phyloP scores from a whole-genome alignment of 768 basidiomycete genomes.

The Boletus insuetus region DNA sequence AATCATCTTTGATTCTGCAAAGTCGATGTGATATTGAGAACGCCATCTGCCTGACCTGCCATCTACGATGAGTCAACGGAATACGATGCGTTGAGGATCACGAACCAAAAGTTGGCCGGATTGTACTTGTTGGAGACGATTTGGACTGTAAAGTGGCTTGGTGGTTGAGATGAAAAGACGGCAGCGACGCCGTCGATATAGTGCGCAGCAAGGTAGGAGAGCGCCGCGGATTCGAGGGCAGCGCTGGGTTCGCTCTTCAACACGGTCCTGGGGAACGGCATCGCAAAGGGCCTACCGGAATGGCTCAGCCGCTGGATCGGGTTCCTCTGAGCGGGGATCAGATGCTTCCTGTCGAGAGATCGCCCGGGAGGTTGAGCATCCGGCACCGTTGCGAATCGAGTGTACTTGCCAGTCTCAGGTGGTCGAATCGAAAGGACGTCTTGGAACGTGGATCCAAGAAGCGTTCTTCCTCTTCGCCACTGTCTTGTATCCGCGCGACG shows the following conservation, averaged over 20 bases:
- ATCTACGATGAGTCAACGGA: not conserved
- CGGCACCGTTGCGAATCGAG: constrained; percentile 6
- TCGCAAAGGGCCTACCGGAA: constrained; percentile 55
- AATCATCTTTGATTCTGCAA: constrained; percentile 53
- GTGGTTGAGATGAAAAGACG: constrained; percentile 57
- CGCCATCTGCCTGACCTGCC: constrained; percentile 93
- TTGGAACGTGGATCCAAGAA: constrained; percentile 84
- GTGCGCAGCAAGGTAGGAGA: constrained; percentile 71
- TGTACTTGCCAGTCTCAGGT: constrained; percentile 68
- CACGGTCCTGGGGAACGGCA: not conserved
- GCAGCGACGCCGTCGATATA: constrained; percentile 76
- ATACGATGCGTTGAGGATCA: not conserved
- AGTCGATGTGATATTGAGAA: constrained; percentile 76
- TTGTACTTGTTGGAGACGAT: constrained; percentile 97
- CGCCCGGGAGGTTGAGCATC: not conserved
- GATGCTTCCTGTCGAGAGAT: constrained; percentile 62
- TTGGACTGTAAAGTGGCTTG: constrained; percentile 62
- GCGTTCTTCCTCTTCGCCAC: constrained; percentile 51
- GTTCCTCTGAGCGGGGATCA: constrained; percentile 49
- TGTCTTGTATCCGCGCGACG: constrained; percentile 50
- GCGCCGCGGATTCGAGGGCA: constrained; percentile 65
- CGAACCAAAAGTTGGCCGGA: constrained; percentile 85
- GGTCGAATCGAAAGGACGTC: constrained; percentile 80
- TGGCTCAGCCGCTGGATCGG: constrained; percentile 61
- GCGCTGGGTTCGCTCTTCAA: constrained; percentile 39